Evolutionary conservation across 306 rosid genomes (phyloP).

Genomic region (Malus domestica): DNA sequence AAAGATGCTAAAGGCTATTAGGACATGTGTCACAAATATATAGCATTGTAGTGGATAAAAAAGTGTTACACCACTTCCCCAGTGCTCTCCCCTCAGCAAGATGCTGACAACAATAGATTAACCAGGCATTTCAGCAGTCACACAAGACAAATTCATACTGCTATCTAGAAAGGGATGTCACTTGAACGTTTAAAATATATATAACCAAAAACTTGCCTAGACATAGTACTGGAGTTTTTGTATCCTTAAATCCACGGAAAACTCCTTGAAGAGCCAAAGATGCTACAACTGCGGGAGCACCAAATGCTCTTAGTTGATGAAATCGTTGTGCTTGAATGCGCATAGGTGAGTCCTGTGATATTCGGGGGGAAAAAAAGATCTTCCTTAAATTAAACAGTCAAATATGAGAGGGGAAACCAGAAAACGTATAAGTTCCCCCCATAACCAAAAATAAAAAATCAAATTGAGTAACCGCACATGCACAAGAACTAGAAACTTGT

Average conservation of each 20-base stretch:
- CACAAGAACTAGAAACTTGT: too few species aligned
- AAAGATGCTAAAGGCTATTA: not conserved
- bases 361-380: too few species aligned
- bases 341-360: slow-evolving; percentile 61
- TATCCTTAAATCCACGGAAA: slow-evolving; percentile 96
- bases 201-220: slow-evolving; percentile 53
- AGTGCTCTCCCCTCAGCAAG: not conserved
- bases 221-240: slow-evolving; percentile 80
- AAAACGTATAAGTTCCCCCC: too few species aligned
- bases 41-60: not conserved
- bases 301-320: slow-evolving; percentile 76
- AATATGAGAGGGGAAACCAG: too few species aligned
- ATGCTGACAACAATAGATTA: not conserved
- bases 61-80: not conserved
- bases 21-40: not conserved
- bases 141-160: not conserved
- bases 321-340: slow-evolving; percentile 48
- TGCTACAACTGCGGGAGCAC: slow-evolving; percentile 97
- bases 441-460: too few species aligned
- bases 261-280: slow-evolving; percentile 97
- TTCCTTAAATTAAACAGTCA: too few species aligned
- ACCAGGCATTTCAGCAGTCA: not conserved
- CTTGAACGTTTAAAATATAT: not conserved
- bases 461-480: too few species aligned
- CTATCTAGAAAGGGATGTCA: not conserved